These are phyloP conservation scores for Fraxinus albicans DNA, from an alignment of 305 asterid genomes.

Conservation along the genomic window DNA sequence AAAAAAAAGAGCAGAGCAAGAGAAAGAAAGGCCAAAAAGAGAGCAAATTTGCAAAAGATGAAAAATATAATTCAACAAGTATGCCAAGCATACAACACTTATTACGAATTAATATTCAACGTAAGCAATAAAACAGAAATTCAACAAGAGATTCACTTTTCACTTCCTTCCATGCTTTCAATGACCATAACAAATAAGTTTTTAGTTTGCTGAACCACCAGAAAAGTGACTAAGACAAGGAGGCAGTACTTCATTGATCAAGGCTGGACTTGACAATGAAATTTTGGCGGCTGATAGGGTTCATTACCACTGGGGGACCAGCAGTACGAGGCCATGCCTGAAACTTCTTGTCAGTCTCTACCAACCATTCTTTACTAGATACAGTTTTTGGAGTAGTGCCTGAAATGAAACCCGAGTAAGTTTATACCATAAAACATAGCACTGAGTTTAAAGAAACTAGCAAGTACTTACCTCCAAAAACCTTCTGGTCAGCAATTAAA, in stretches of 20 bases:
- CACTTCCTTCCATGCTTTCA: conserved; percentile 3
- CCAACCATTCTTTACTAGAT: conserved; percentile 42
- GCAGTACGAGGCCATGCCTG: conserved; percentile 75
- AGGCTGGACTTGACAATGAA: conserved; percentile 71
- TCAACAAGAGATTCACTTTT: conserved; percentile 18
- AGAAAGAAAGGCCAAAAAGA: not conserved
- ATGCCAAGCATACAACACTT: conserved; percentile 27
- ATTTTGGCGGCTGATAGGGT: conserved; percentile 81
- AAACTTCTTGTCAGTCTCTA: conserved; percentile 52
- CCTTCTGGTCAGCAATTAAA: conserved; percentile 35
- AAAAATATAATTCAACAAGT: conserved; percentile 18
- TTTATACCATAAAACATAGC: not conserved
- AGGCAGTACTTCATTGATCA: conserved; percentile 33
- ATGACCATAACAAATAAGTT: conserved; percentile 13
- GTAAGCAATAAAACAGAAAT: conserved; percentile 6
- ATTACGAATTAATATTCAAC: conserved; percentile 18
- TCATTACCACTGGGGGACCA: conserved; percentile 97
- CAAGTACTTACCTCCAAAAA: conserved; percentile 45
- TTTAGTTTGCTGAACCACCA: not conserved
- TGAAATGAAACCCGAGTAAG: conserved; percentile 19
- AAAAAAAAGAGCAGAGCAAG: not conserved
- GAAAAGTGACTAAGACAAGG: not conserved
- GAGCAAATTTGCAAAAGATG: not conserved
- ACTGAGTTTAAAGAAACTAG: conserved; percentile 2
- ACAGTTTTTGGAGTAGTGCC: conserved; percentile 48